phyloP scores from a whole-genome alignment of 176 grass and related monocot species.

The Oryza meridionalis region DNA sequence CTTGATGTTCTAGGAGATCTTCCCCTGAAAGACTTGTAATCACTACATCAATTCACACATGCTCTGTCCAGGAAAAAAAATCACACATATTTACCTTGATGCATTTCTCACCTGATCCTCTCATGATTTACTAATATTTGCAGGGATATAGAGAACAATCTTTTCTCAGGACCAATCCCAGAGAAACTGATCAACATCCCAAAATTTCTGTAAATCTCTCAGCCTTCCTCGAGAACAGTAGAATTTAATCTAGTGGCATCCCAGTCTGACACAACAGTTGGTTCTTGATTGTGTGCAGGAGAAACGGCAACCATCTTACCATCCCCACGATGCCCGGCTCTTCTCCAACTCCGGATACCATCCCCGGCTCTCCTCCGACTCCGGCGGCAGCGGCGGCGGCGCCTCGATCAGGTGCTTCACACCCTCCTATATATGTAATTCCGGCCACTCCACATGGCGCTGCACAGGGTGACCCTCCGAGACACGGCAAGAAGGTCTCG shows the following conservation, averaged over 20 bases:
- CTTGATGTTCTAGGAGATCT: constrained; percentile 59
- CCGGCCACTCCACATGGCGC: constrained; percentile 24
- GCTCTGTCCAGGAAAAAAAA: no score
- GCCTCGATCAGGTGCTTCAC: neutral
- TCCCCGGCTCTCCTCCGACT: neutral
- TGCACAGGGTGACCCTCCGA: neutral
- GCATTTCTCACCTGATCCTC: neutral
- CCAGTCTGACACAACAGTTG: constrained; percentile 5
- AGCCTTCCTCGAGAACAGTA: neutral
- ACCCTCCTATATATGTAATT: constrained; percentile 42
- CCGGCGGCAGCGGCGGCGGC: neutral
- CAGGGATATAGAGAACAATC: constrained; percentile 75
- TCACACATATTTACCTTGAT: no score
- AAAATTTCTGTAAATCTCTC: constrained; percentile 58
- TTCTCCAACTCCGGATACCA: constrained; percentile 11
- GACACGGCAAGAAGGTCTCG: constrained; percentile 37
- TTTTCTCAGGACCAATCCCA: constrained; percentile 56
- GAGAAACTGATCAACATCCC: constrained; percentile 51
- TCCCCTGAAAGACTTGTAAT: constrained; percentile 70
- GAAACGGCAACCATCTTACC: constrained; percentile 55
- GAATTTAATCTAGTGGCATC: neutral
- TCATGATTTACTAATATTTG: neutral
- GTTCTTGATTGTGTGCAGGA: constrained; percentile 35
- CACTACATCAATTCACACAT: neutral
- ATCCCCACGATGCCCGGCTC: constrained; percentile 8